phyloP scores from a whole-genome alignment of 1,284 basidiomycete species.

The Marasmius oreades region DNA sequence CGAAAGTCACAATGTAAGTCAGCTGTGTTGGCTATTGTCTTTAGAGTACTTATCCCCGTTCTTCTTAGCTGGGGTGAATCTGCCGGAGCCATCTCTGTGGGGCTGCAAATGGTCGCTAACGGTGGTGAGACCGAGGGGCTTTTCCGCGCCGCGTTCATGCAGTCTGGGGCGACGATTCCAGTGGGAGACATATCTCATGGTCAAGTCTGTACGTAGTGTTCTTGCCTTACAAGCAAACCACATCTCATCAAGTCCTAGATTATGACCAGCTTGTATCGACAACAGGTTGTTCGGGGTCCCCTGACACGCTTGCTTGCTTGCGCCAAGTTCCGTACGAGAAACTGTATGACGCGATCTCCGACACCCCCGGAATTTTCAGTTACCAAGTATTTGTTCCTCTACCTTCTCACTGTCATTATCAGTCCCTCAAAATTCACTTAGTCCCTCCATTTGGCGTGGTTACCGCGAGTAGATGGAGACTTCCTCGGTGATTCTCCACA shows the following conservation, averaged over 20 bases:
- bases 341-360: conserved; percentile 42
- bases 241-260: conserved; percentile 12
- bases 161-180: conserved; percentile 46
- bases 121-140: conserved; percentile 40
- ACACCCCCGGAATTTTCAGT: conserved; percentile 38
- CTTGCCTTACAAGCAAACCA: neutral
- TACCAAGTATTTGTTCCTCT: conserved; percentile 35
- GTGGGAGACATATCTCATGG: conserved; percentile 38
- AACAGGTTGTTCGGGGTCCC: conserved; percentile 36
- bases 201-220: conserved; percentile 20
- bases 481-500: conserved; percentile 44
- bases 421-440: conserved; percentile 8
- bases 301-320: conserved; percentile 48
- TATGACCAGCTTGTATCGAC: conserved; percentile 44
- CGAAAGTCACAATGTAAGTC: conserved; percentile 52
- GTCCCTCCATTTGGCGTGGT: conserved; percentile 40
- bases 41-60: neutral
- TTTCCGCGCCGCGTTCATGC: conserved; percentile 51
- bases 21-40: neutral
- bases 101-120: conserved; percentile 51
- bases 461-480: conserved; percentile 48
- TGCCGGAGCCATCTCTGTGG: conserved; percentile 50
- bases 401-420: neutral
- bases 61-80: conserved; percentile 50
- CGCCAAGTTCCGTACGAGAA: conserved; percentile 37